Evolutionary conservation across 441 rosid genomes (phyloP).

Genomic region (Croton setiger): DNA sequence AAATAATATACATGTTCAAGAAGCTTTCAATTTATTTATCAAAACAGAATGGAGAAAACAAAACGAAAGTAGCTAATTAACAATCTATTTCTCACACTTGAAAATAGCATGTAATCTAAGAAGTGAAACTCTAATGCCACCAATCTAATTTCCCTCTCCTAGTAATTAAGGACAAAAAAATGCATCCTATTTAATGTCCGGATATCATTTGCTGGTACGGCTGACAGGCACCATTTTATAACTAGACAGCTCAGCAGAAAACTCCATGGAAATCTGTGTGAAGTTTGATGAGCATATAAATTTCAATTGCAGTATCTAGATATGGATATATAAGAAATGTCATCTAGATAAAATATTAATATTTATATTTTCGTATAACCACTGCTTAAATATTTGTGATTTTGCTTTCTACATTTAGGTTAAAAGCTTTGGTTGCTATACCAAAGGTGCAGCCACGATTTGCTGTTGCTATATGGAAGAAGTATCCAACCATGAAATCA

Average conservation of each 20-base stretch:
- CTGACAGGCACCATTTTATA: background rate
- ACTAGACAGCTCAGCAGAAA: too few relatives aligned
- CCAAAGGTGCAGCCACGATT: constrained; percentile 97
- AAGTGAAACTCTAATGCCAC: background rate
- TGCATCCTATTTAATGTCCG: background rate
- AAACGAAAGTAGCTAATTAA: background rate
- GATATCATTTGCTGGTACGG: background rate
- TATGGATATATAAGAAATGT: background rate
- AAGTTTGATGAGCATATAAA: background rate
- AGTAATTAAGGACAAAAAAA: too few relatives aligned
- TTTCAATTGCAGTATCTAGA: background rate
- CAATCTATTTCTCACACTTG: background rate
- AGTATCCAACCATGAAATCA: constrained; percentile 95
- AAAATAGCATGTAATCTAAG: background rate
- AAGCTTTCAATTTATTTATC: background rate
- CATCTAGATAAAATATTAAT: background rate
- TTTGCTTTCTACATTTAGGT: constrained; percentile 44
- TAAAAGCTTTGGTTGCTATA: constrained; percentile 83
- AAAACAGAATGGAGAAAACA: background rate
- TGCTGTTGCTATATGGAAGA: constrained; percentile 81
- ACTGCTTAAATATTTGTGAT: background rate
- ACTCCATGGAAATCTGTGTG: background rate
- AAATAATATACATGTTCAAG: background rate
- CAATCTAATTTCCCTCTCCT: background rate
- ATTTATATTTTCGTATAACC: background rate